Conservation (phyloP, 176 grass and related monocot genomes). For the Avena atlantica region DNA sequence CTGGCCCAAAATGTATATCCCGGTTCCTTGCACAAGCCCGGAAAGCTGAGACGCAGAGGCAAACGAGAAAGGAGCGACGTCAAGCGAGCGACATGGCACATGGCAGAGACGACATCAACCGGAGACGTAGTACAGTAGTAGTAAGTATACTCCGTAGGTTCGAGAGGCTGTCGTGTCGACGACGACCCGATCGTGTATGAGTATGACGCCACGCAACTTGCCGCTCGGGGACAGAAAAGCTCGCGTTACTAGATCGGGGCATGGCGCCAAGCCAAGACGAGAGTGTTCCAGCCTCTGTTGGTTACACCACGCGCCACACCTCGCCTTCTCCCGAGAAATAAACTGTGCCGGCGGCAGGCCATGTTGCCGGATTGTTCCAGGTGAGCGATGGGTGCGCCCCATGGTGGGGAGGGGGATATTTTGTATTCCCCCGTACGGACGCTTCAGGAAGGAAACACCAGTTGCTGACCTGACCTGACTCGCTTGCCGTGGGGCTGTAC, state of each 20-base stretch:
- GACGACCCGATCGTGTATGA: background rate
- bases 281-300: background rate
- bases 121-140: background rate
- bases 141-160: slow-evolving; percentile 2
- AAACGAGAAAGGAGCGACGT: background rate
- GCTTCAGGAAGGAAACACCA: slow-evolving; percentile 29
- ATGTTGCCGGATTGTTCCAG: slow-evolving; percentile 31
- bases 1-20: background rate
- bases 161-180: slow-evolving; percentile 21
- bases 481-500: no score
- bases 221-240: background rate
- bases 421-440: slow-evolving; percentile 22
- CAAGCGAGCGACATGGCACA: background rate
- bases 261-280: background rate
- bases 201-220: background rate
- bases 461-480: background rate
- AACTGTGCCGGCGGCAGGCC: background rate
- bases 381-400: background rate
- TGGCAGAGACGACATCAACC: no score
- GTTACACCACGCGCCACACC: background rate
- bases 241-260: slow-evolving; percentile 34
- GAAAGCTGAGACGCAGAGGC: background rate
- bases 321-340: background rate
- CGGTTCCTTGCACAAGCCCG: background rate
- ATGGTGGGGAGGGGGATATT: background rate